Evolutionary conservation across 2,329 filamentous ascomycete species (phyloP).

Genomic region (Exophiala sideris): DNA sequence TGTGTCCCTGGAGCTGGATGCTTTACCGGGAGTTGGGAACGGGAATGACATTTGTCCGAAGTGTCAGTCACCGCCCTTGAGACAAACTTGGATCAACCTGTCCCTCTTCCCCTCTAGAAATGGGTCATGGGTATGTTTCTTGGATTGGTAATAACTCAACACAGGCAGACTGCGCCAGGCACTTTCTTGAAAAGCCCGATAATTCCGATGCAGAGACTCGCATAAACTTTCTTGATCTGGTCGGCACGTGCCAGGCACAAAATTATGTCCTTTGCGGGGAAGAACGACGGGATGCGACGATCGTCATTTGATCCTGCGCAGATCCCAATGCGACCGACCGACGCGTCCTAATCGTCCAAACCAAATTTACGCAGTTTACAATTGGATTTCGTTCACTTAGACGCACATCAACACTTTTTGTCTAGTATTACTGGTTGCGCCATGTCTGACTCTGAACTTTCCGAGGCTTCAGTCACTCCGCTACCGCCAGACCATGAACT

Average conservation of each 20-base stretch:
- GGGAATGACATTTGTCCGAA: constrained; percentile 19
- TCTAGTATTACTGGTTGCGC: neutral
- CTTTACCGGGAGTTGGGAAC: constrained; percentile 9
- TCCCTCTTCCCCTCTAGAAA: neutral
- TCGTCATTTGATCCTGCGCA: neutral
- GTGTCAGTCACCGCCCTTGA: neutral
- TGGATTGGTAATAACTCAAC: too few species aligned
- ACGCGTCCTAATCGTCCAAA: too few species aligned
- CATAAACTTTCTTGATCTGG: neutral
- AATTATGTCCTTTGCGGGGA: neutral
- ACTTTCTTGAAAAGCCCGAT: constrained; percentile 1
- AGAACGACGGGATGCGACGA: neutral
- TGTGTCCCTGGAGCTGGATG: constrained; percentile 14
- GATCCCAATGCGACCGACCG: too few species aligned
- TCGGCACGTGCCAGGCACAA: neutral
- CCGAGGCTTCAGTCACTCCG: constrained; percentile 23
- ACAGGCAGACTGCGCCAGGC: neutral
- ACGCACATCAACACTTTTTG: too few species aligned
- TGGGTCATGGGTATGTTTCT: neutral
- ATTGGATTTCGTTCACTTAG: too few species aligned
- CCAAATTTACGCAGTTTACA: too few species aligned
- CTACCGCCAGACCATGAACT: constrained; percentile 35
- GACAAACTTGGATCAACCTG: too few species aligned
- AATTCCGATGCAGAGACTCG: constrained; percentile 1
- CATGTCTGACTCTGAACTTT: constrained; percentile 35